Base-by-base conservation (phyloP, 208 protist species). In the Trypanosomatidae sp. region DNA sequence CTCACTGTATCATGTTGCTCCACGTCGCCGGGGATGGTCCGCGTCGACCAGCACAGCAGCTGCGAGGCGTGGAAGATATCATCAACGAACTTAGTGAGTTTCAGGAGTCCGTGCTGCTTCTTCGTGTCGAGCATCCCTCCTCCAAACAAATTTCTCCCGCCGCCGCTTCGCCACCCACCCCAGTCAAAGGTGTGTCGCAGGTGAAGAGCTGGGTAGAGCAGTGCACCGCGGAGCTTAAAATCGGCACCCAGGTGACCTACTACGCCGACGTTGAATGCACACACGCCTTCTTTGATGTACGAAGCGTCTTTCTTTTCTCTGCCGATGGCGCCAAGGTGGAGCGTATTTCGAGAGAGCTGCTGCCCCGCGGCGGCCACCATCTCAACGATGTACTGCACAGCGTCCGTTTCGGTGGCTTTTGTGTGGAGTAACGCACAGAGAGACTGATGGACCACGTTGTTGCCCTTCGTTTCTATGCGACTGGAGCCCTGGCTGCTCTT, bases 1-100 rank as follows among this genome's bases (percentile, higher is more conserved):
- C 62, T 10, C 59, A 77, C 36, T 89, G 84, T 59, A 55, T 75
- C 33, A 80, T 80, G 76, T 52, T 53, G 49, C 66, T 80, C 47
- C 72, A 79, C 25, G 74, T 82, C 17, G 43, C 74, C n/a, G 62
- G 62, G 30, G 70, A 79, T 50, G 71, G 47, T 9, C 65, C 71
- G 53, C 77, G 66, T 17, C 62, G 69, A 41, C 56, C 66, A 5
- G 13, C 73, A 19, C 52, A 56, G 62, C 77, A 60, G 41, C 56
- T 71, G 17, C 30, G 78, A 36, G 72, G 79, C 13, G 73, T 85
- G 30, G 82, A 85, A 58, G 82, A 82, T 56, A 82, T 90, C 30
- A 75, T 80, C 25, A 77, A 83, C 62, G 85, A 91, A 60, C 78
- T 85, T 43, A 86, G 77, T 66, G 77, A 83, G 46, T 84, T 86